phyloP scores from a whole-genome alignment of 805 yeast genomes.

The Suhomyces canberraensis region DNA sequence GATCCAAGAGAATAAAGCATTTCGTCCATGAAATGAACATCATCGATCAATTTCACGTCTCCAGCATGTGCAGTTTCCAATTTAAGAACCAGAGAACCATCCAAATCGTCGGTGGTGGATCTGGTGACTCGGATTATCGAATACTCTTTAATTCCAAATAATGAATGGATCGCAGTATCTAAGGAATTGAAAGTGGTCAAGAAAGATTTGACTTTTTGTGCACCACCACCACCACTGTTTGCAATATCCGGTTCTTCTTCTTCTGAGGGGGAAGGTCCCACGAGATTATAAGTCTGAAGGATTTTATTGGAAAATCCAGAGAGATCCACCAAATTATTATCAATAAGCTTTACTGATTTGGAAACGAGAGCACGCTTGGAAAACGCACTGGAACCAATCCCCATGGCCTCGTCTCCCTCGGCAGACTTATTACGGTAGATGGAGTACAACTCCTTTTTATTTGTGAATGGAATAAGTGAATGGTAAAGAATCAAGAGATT shows the following conservation, averaged over 20 bases:
- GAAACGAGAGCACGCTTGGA: conserved; percentile 11
- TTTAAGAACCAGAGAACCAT: conserved; percentile 51
- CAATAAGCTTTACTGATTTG: conserved; percentile 35
- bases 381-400: background rate
- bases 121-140: conserved; percentile 51
- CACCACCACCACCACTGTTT: background rate
- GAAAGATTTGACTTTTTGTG: conserved; percentile 7
- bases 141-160: conserved; percentile 42
- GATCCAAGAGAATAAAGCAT: conserved; percentile 39
- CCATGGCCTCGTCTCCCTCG: conserved; percentile 3
- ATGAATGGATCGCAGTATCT: conserved; percentile 42
- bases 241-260: conserved; percentile 5
- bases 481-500: conserved; percentile 43
- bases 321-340: conserved; percentile 36
- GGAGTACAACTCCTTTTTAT: conserved; percentile 17
- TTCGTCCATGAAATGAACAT: conserved; percentile 39
- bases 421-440: conserved; percentile 6
- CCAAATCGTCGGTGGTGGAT: conserved; percentile 50
- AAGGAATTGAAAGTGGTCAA: conserved; percentile 40
- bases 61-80: conserved; percentile 57
- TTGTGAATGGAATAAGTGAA: conserved; percentile 35
- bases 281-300: conserved; percentile 28
- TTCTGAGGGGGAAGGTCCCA: conserved; percentile 3
- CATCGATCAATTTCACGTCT: conserved; percentile 48
- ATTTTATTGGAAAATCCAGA: conserved; percentile 34